Base-by-base conservation (phyloP, 768 basidiomycete species). In the Paxillus ammoniavirescens region DNA sequence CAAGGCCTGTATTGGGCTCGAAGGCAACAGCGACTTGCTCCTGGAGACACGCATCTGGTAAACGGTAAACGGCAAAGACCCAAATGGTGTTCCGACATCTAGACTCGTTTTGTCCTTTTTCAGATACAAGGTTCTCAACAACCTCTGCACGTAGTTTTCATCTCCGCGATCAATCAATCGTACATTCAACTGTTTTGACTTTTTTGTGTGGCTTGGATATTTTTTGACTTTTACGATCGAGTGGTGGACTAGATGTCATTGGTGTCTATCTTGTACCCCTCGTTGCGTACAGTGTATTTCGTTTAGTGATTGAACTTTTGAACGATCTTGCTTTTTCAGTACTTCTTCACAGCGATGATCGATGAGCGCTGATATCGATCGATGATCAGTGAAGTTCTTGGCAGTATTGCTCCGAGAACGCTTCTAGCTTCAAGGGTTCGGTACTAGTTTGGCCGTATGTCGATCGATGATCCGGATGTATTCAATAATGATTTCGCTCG, bases 1-100 rank as follows among this genome's bases (percentile, higher is more conserved):
- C 66, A 96, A 95, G 82, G 93, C 93, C 38, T 97, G 93, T 73
- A 75, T 95, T 49, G 93, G 93, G 26, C 73, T 97, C 41, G 93
- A 96, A 72, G 80, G 83, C 48, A 84, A 78, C 70, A 84, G 80
- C 48, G 96, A 98, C 70, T 75, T 98, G 64, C 74, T 98, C 65
- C 81, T 96, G 14, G 86, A 91, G 71, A 88, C 88, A 23, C 83
- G 94, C 61, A 81, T 93, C 64, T 96, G 94, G 93, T 96, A 79
- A 77, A 78, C 5, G 50, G 14, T 41, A 17, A 10, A 31, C 8
- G 50, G 14, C 40, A 17, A 10, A 31, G 2, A 31, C 23, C 40
- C 3, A 9, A 0, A 31, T 2, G 3, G 37, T 5, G 5, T 3
- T 13, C 15, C 38, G 12, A 13, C 3, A 33, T 21, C 7, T 21